Conservation (phyloP, 768 basidiomycete genomes). For the Mycena haematopus region DNA sequence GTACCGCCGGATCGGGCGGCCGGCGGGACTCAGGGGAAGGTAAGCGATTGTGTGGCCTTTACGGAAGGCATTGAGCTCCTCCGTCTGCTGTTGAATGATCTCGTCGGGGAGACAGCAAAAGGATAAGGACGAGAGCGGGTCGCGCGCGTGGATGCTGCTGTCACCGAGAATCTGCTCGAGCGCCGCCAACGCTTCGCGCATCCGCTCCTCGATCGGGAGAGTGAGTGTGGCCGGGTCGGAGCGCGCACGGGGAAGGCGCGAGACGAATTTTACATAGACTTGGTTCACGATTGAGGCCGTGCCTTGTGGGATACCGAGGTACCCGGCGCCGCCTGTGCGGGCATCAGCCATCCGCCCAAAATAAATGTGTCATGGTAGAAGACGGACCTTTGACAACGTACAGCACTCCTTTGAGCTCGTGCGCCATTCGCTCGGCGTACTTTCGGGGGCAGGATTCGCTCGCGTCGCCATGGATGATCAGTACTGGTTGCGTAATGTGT, state of each 20-base stretch:
- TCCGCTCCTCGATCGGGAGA: slow-evolving; percentile 50
- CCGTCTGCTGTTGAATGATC: slow-evolving; percentile 56
- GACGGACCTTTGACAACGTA: slow-evolving; percentile 66
- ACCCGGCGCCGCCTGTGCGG: slow-evolving; percentile 57
- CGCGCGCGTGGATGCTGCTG: slow-evolving; percentile 51
- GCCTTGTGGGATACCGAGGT: slow-evolving; percentile 60
- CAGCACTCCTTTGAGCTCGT: slow-evolving; percentile 56
- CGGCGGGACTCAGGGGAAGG: slow-evolving; percentile 62
- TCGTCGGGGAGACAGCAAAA: slow-evolving; percentile 69
- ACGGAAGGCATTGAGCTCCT: slow-evolving; percentile 52
- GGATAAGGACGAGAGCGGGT: slow-evolving; percentile 68
- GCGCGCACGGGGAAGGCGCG: slow-evolving; percentile 54
- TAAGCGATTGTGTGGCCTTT: slow-evolving; percentile 55
- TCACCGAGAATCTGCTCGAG: slow-evolving; percentile 60
- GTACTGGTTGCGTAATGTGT: slow-evolving; percentile 65
- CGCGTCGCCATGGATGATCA: slow-evolving; percentile 74
- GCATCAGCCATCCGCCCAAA: not conserved
- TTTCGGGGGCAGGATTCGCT: slow-evolving; percentile 59
- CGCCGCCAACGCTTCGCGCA: slow-evolving; percentile 58
- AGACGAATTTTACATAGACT: slow-evolving; percentile 66
- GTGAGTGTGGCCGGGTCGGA: slow-evolving; percentile 53
- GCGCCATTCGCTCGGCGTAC: slow-evolving; percentile 61
- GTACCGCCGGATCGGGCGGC: slow-evolving; percentile 62
- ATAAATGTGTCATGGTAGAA: not conserved
- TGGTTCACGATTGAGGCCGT: slow-evolving; percentile 69